phyloP scores from a whole-genome alignment of 768 basidiomycete species.

The Mycena latifolia region DNA sequence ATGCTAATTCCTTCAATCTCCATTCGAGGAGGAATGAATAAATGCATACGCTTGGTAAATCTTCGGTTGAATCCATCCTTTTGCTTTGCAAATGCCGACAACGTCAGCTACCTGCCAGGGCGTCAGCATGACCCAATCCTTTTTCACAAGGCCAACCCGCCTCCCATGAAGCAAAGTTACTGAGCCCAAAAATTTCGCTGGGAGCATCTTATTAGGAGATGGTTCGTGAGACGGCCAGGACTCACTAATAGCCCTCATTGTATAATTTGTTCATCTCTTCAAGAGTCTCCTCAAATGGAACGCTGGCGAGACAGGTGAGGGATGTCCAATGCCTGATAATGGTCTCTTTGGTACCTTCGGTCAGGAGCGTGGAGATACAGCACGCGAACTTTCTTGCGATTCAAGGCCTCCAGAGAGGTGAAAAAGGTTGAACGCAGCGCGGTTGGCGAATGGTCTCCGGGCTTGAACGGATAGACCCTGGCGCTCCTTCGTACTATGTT shows the following conservation, averaged over 20 bases:
- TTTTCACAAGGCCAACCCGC: conserved; percentile 36
- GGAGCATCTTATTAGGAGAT: background rate
- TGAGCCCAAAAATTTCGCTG: conserved; percentile 63
- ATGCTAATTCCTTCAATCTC: conserved; percentile 19
- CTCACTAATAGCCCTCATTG: conserved; percentile 60
- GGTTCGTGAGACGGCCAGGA: background rate
- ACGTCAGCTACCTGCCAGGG: conserved; percentile 58
- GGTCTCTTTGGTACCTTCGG: conserved; percentile 35
- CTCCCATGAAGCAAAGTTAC: conserved; percentile 65
- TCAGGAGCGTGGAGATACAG: conserved; percentile 65
- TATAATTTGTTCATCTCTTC: conserved; percentile 57
- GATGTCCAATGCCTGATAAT: background rate
- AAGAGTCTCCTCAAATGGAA: conserved; percentile 62
- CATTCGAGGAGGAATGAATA: background rate
- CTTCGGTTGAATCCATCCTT: conserved; percentile 57
- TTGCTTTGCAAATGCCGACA: conserved; percentile 59
- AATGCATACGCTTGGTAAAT: conserved; percentile 59
- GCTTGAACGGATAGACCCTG: conserved; percentile 56
- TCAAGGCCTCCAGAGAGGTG: conserved; percentile 51
- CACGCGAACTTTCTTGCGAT: conserved; percentile 55
- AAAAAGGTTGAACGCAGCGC: conserved; percentile 53
- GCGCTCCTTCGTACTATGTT: conserved; percentile 30
- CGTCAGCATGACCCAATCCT: background rate
- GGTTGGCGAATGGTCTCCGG: conserved; percentile 57
- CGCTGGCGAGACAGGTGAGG: conserved; percentile 37